A percentile compares a stretch with the other conserved stretches of the same genome.
Evolutionary conservation across 2,329 filamentous ascomycete species (phyloP).

Genomic region (Diaporthe nobilis): DNA sequence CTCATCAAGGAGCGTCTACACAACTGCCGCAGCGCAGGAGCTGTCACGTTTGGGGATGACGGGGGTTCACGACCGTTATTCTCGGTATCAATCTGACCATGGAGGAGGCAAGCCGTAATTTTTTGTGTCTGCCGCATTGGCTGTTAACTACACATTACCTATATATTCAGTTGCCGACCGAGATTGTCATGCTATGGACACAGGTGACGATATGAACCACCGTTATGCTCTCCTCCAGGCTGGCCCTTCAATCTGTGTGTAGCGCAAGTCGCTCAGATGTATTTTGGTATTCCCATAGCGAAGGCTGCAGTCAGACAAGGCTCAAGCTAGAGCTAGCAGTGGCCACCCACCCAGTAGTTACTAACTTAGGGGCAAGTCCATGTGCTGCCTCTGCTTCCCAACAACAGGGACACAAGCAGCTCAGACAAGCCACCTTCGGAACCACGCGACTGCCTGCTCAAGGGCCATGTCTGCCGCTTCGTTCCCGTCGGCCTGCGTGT

Average conservation of each 20-base stretch:
- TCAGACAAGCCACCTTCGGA: conserved; percentile 33
- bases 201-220: neutral
- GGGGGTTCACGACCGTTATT: no score
- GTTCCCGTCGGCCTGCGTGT: conserved; percentile 40
- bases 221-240: no score
- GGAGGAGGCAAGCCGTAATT: no score
- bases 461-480: conserved; percentile 37
- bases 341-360: no score
- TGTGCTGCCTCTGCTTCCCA: neutral
- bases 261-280: neutral
- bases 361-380: no score
- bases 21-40: neutral
- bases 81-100: no score
- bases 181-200: neutral
- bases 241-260: neutral
- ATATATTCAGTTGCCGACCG: neutral
- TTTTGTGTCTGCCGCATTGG: neutral
- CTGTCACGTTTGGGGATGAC: no score
- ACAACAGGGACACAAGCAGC: neutral
- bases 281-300: neutral
- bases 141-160: neutral
- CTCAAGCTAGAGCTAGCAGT: neutral
- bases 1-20: neutral
- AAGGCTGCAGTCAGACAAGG: neutral
- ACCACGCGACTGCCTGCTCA: conserved; percentile 39